Base-by-base conservation (phyloP, 2,329 filamentous ascomycete species). In the Phoma herbarum region DNA sequence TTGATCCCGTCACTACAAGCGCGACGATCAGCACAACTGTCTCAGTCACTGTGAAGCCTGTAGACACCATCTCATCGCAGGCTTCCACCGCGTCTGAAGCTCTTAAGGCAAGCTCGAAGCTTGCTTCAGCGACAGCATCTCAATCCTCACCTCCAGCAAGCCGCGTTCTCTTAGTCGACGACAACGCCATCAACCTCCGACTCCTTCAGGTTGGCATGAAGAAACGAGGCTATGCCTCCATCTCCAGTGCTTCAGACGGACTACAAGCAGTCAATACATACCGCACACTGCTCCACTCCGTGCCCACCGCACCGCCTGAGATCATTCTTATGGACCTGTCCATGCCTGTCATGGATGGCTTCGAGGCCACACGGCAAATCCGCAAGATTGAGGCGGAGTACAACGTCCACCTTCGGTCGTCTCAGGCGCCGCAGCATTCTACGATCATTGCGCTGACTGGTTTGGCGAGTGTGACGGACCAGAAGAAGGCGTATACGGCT, bases 121-220 rank as follows among this genome's bases (percentile, higher is more conserved):
- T 39, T 10, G 28, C 25, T 12, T 7, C 25, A 23, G 18, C 41
- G 11, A 8, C 29, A 31, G 1, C 18, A 25, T 3, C 35, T 1
- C 8, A 42, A 6, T 7, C 9, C 4, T 14, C 43, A 16, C 22
- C 9, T 16, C 43, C 25, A 3, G 23, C 26, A n/a, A 52, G 35
- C 33, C 54, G 63, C 16, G 57, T 75, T 6, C 68, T 78, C 2
- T 62, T 77, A 1, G 72, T 74, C 1, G 76, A 78, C 46, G 76
- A 77, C 47, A 78, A 78, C 49, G 23, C 64, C 1, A 67, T 78
- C 33, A 78, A 78, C 33, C 60, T 75, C 3, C 71, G 71, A 60
- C 62, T 74, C 12, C 61, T 74, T 0, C 61, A 59, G 16, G 64
- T 70, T 1, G 71, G 70, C 48, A 55, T 70, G 55, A 71, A 66